Conservation (phyloP, 2,329 filamentous ascomycete genomes). For the Ceratocystiopsis sp. region DNA sequence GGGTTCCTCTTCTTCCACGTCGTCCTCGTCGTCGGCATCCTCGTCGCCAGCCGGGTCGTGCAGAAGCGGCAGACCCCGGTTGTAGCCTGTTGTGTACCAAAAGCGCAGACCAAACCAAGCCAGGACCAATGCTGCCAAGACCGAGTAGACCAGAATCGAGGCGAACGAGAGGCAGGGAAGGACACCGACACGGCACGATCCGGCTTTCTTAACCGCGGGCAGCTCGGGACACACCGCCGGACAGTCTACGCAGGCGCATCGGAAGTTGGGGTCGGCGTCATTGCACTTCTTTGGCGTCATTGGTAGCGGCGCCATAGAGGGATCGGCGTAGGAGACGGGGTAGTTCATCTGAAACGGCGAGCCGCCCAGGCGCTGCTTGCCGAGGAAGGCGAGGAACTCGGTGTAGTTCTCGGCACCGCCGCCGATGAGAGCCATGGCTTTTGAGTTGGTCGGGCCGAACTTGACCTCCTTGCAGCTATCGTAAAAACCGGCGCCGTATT, state of each 20-base stretch:
- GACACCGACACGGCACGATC: constrained; percentile 65
- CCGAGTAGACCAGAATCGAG: constrained; percentile 70
- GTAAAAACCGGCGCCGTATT: constrained; percentile 79
- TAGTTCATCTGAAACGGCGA: constrained; percentile 99
- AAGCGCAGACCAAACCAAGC: constrained; percentile 60
- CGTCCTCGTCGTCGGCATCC: constrained; percentile 44
- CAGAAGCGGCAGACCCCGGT: constrained; percentile 68
- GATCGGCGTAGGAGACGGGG: constrained; percentile 42
- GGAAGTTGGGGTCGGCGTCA: constrained; percentile 67
- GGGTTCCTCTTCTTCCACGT: constrained; percentile 63
- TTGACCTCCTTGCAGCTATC: constrained; percentile 99
- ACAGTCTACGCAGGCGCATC: constrained; percentile 90
- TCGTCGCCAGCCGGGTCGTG: constrained; percentile 61
- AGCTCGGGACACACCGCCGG: constrained; percentile 70
- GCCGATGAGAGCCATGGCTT: constrained; percentile 90
- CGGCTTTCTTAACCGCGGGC: constrained; percentile 51
- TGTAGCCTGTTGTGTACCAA: constrained; percentile 16
- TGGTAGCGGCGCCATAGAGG: constrained; percentile 53
- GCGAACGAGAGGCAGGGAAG: constrained; percentile 91
- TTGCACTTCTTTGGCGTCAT: constrained; percentile 77
- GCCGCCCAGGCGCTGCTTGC: constrained; percentile 76
- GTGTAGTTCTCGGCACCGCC: constrained; percentile 85
- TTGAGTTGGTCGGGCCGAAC: constrained; percentile 83
- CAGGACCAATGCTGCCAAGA: constrained; percentile 54
- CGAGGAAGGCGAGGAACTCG: constrained; percentile 77